Evolutionary conservation across 306 rosid species (phyloP).

Genomic region (Heteromeles arbutifolia): DNA sequence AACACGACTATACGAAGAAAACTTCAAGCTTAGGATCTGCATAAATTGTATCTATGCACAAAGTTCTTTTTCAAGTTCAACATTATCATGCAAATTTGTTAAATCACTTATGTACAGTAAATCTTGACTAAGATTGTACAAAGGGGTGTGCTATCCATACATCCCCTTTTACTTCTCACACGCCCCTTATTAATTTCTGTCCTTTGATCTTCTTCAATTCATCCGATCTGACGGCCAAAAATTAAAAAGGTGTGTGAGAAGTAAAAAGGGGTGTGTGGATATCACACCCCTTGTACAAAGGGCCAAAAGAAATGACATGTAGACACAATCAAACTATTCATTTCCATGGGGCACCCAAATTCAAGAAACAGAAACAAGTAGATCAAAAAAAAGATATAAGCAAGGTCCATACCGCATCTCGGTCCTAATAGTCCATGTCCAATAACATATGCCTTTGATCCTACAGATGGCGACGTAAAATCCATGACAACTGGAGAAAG

Average conservation of each 20-base stretch:
- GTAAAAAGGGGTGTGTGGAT: no score
- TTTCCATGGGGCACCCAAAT: neutral
- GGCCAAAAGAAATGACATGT: neutral
- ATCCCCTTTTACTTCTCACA: no score
- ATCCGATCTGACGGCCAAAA: no score
- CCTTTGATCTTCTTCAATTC: no score
- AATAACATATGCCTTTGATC: constrained; percentile 76
- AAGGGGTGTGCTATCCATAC: neutral
- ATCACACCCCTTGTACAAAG: neutral
- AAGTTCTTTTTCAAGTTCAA: neutral
- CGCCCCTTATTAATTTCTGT: no score
- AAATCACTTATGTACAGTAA: neutral
- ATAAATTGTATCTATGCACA: neutral
- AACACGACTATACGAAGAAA: neutral
- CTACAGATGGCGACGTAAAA: constrained; percentile 54
- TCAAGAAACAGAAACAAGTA: neutral
- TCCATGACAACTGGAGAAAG: constrained; percentile 56
- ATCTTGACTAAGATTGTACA: neutral
- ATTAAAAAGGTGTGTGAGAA: no score
- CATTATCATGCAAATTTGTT: neutral
- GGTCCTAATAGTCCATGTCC: constrained; percentile 96
- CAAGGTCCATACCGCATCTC: constrained; percentile 57
- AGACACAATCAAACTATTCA: neutral
- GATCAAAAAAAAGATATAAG: neutral
- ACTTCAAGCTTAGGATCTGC: neutral